Evolutionary conservation across 1,284 basidiomycete genomes (phyloP).

Genomic region (Naganishia liquefaciens): DNA sequence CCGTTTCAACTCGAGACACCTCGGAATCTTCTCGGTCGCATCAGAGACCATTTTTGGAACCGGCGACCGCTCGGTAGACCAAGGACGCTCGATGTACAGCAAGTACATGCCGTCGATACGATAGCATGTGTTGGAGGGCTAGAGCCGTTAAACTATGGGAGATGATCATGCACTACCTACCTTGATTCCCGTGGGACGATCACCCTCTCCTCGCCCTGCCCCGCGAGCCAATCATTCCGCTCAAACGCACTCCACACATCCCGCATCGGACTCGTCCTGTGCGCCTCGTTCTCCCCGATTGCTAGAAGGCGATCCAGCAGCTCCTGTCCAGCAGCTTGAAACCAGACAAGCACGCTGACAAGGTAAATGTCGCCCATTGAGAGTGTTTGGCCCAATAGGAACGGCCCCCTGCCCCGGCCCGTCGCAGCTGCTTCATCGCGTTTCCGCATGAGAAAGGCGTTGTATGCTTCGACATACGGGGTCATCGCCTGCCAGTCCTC

Average conservation of each 20-base stretch:
- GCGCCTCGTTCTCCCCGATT: constrained; percentile 22
- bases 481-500: constrained; percentile 23
- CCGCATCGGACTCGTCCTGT: constrained; percentile 26
- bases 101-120: no score
- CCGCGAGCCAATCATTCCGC: constrained; percentile 27
- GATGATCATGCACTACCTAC: no score
- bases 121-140: no score
- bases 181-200: neutral
- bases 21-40: no score
- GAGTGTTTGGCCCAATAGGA: constrained; percentile 22
- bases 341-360: constrained; percentile 34
- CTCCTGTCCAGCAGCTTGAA: constrained; percentile 17
- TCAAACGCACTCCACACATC: constrained; percentile 22
- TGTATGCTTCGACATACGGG: constrained; percentile 14
- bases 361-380: constrained; percentile 35
- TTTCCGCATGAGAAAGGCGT: constrained; percentile 3
- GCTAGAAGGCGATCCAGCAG: constrained; percentile 28
- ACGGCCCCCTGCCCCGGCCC: constrained; percentile 22
- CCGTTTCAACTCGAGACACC: no score
- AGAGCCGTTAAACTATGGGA: no score
- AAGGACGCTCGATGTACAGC: no score
- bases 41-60: no score
- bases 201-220: constrained; percentile 25
- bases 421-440: neutral
- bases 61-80: no score